These are phyloP conservation scores for Sordariomycetes sp. DNA, from an alignment of 2,329 filamentous ascomycete species.

Conservation along the genomic window DNA sequence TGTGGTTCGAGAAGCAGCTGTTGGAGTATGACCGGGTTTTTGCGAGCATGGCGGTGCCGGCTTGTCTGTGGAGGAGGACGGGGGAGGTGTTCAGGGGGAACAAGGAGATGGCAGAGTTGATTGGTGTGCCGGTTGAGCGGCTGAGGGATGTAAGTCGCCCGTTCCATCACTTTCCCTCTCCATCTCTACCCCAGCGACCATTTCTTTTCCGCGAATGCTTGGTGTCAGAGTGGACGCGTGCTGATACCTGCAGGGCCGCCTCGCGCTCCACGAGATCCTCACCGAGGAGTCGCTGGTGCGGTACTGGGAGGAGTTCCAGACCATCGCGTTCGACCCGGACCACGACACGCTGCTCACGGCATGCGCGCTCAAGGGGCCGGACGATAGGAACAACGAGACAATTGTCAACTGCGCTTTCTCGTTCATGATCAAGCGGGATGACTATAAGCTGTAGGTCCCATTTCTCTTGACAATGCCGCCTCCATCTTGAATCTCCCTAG, in stretches of 20 bases:
- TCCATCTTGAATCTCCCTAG: too few relatives aligned
- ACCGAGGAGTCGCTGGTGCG: slow-evolving; percentile 89
- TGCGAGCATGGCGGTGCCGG: slow-evolving; percentile 96
- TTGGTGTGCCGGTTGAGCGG: slow-evolving; percentile 82
- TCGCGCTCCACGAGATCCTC: slow-evolving; percentile 90
- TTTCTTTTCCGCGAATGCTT: neutral
- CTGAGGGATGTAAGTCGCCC: slow-evolving; percentile 65
- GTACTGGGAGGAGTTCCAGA: slow-evolving; percentile 98
- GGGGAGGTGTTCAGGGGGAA: slow-evolving; percentile 97
- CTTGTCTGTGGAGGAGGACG: slow-evolving; percentile 92
- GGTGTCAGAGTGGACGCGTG: neutral
- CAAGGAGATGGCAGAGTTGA: slow-evolving; percentile 96
- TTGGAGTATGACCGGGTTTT: slow-evolving; percentile 99
- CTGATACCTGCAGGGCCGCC: slow-evolving; percentile 56
- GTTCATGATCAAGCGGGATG: slow-evolving; percentile 88
- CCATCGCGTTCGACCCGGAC: slow-evolving; percentile 86
- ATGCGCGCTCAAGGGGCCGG: slow-evolving; percentile 78
- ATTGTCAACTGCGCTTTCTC: slow-evolving; percentile 90
- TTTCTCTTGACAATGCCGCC: too few relatives aligned
- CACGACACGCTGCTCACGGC: slow-evolving; percentile 94
- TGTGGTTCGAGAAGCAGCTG: slow-evolving; percentile 95
- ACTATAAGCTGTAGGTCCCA: slow-evolving; percentile 77
- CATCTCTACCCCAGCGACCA: neutral
- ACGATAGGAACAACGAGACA: slow-evolving; percentile 52
- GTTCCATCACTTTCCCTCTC: slow-evolving; percentile 1